Conservation (phyloP, 2,329 filamentous ascomycete genomes). For the Elsinoe fawcettii region DNA sequence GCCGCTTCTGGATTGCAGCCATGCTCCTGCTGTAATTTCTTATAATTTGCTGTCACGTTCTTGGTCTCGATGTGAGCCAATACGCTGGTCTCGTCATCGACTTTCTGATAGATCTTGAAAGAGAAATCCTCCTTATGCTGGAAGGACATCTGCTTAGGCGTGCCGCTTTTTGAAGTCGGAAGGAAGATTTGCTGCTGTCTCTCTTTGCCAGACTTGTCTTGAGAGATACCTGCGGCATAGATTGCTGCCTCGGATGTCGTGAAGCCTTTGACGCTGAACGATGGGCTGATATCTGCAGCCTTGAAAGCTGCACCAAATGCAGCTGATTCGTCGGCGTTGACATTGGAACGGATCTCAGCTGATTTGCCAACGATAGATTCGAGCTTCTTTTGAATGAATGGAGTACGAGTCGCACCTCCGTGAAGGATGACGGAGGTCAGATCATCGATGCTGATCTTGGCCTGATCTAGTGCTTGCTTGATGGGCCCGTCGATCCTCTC, state of each 20-base stretch:
- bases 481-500: constrained; percentile 63
- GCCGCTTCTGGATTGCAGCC: constrained; percentile 70
- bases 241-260: constrained; percentile 66
- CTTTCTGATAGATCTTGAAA: constrained; percentile 69
- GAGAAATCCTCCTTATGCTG: constrained; percentile 75
- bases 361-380: constrained; percentile 64
- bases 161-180: constrained; percentile 64
- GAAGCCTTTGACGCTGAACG: constrained; percentile 97
- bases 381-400: constrained; percentile 85
- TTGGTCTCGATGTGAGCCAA: constrained; percentile 63
- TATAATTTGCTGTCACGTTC: constrained; percentile 80
- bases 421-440: constrained; percentile 89
- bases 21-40: constrained; percentile 67
- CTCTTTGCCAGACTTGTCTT: constrained; percentile 58
- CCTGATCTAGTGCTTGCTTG: constrained; percentile 63
- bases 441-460: constrained; percentile 64
- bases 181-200: constrained; percentile 79
- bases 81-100: constrained; percentile 51
- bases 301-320: constrained; percentile 95
- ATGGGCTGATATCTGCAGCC: constrained; percentile 82
- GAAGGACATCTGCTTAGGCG: constrained; percentile 76
- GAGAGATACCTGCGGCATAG: constrained; percentile 70
- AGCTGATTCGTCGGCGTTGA: constrained; percentile 94
- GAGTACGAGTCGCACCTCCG: constrained; percentile 81
- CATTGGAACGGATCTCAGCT: constrained; percentile 81